Evolutionary conservation across 192 early-diverging fungal genomes (phyloP), one percentile per base, ranked within the genome.

Genomic region (Umbelopsis sp.): DNA sequence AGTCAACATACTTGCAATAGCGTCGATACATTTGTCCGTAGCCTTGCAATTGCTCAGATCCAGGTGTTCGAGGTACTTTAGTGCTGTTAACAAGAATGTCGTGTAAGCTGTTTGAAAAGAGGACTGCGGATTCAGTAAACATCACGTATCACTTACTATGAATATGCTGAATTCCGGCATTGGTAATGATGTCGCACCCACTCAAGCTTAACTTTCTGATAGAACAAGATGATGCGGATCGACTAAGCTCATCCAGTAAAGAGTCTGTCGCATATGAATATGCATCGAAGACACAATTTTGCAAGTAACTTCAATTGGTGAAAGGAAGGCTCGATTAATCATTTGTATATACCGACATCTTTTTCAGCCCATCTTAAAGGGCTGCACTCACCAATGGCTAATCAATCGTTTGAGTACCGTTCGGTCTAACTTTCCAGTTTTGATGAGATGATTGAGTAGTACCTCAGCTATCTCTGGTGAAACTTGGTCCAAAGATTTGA

Each of bases 231-330:
- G 78, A 80, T 24, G 83, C 74, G 21, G 80, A 80, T 6, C 25
- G 24, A 1, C 79, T 71, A 25, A 86, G 67, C 1, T 73, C 45
- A 17, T 82, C 77, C 51, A 86, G 50, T 8, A 86, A 34, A 7
- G 84, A 86, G 45, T 86, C 84, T 20, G 84, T 86, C 5, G 82
- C 75, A 29, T 80, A 80, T 0, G 70, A 68, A 51, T 86, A 86
- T 45, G 80, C 69, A 73, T 83, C 78, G 4, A 86, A 65, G 12
- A 80, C 45, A 22, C 80, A 70, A 5, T 76, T 80, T 34, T 80
- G 79, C 45, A 85, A 24, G 11, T 81, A 74, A 50, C 79, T 83
- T 70, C 24, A 43, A 34, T 31, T 14, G 7, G 12, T 0, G 43
- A 22, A 38, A n/a, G 0, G 22, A 8, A 26, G 12, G 3, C 12